phyloP scores from a whole-genome alignment of 169 alveolate species.

The Cryptosporidium felis region DNA sequence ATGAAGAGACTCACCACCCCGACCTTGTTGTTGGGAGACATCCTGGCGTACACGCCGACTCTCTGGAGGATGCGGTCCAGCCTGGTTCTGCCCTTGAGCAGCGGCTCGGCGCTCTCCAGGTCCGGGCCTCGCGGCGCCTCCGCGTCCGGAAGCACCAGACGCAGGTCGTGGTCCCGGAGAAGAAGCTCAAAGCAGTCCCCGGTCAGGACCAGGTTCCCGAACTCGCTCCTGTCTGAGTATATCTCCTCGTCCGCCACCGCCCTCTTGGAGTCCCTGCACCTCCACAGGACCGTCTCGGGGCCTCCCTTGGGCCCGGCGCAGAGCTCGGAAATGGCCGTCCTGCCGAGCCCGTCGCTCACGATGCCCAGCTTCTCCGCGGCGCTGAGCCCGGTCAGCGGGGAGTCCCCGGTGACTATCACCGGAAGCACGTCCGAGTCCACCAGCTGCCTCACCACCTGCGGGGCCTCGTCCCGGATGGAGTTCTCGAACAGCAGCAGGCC shows the following conservation, averaged over 20 bases:
- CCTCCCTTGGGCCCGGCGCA: neutral
- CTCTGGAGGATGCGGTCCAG: constrained; percentile 29
- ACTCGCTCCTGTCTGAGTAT: neutral
- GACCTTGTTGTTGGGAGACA: constrained; percentile 87
- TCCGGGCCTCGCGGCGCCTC: neutral
- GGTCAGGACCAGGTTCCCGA: constrained; percentile 20
- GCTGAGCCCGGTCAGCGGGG: constrained; percentile 46
- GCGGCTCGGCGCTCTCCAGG: neutral
- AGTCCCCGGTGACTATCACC: constrained; percentile 57
- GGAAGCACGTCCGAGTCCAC: constrained; percentile 26
- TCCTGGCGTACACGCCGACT: constrained; percentile 79
- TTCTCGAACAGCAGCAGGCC: constrained; percentile 47
- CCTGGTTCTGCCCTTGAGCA: neutral
- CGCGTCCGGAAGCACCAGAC: too few relatives aligned
- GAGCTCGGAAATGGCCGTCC: constrained; percentile 36
- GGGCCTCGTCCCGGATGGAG: constrained; percentile 32
- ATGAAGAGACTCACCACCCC: constrained; percentile 83
- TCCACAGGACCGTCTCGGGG: neutral
- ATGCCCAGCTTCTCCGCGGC: constrained; percentile 41
- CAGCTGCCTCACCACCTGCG: neutral
- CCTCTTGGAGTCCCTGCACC: constrained; percentile 2
- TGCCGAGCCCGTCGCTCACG: neutral
- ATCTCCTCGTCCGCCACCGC: neutral
- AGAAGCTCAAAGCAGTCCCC: constrained; percentile 46
- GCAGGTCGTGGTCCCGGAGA: constrained; percentile 12